Evolutionary conservation across 345 rosid genomes (phyloP).

Genomic region (Gossypium stocksii): DNA sequence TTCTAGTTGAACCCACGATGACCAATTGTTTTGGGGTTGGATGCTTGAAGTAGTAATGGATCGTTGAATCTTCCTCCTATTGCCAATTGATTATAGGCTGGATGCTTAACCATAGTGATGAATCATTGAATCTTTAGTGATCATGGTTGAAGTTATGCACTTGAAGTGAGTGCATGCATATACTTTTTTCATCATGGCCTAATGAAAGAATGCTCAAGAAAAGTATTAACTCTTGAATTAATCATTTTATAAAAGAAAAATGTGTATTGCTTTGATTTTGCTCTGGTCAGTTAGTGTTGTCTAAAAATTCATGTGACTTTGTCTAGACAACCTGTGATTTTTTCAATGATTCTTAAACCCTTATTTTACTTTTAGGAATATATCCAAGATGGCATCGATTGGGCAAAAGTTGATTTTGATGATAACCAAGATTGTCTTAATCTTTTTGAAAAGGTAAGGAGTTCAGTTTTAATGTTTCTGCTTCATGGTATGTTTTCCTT

Average conservation of each 20-base stretch:
- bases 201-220: background rate
- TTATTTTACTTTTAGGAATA: slow-evolving; percentile 60
- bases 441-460: slow-evolving; percentile 91
- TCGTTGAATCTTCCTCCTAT: background rate
- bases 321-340: slow-evolving; percentile 1
- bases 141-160: background rate
- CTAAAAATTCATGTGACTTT: slow-evolving; percentile 3
- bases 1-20: background rate
- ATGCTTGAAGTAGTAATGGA: background rate
- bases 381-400: slow-evolving; percentile 94
- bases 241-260: background rate
- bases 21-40: background rate
- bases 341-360: background rate
- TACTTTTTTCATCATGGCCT: background rate
- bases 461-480: background rate
- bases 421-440: slow-evolving; percentile 96
- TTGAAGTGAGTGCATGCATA: background rate
- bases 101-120: background rate
- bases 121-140: background rate
- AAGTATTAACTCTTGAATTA: background rate
- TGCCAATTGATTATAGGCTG: background rate
- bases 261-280: background rate
- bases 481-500: background rate
- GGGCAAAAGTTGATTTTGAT: slow-evolving; percentile 96
- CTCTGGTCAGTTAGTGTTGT: background rate